Evolutionary conservation across 306 rosid genomes (phyloP).

Genomic region (Parietaria judaica): DNA sequence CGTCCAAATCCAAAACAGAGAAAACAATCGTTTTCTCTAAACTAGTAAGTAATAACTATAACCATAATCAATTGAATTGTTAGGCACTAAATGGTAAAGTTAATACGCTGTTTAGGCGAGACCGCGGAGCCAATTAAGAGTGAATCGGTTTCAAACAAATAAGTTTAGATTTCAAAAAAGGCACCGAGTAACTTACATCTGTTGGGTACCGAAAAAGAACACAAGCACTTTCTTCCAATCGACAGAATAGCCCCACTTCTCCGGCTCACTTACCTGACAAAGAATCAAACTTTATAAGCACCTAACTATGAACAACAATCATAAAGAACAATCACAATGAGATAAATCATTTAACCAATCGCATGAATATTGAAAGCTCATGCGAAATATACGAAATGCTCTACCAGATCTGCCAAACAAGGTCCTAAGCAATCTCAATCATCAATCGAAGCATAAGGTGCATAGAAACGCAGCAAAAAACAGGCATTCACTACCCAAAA

Average conservation of each 20-base stretch:
- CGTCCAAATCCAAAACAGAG: background rate
- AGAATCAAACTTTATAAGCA: conserved; percentile 25
- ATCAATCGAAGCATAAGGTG: conserved; percentile 13
- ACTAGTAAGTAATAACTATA: background rate
- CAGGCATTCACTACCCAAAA: conserved; percentile 22
- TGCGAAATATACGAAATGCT: conserved; percentile 1
- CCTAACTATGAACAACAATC: too few species aligned
- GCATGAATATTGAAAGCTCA: background rate
- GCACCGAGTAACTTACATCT: conserved; percentile 57
- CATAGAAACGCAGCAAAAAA: conserved; percentile 5
- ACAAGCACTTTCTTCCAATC: conserved; percentile 97
- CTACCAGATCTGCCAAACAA: conserved; percentile 27
- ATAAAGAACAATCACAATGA: too few species aligned
- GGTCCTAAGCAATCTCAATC: conserved; percentile 2
- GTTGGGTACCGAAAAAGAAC: conserved; percentile 88
- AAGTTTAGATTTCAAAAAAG: too few species aligned
- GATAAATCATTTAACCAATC: too few species aligned
- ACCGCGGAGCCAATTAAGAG: too few species aligned
- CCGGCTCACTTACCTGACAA: conserved; percentile 90
- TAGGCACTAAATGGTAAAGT: conserved; percentile 1
- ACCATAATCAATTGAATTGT: background rate
- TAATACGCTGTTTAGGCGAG: too few species aligned
- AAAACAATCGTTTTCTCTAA: background rate
- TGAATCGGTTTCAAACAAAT: too few species aligned
- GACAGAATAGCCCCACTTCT: conserved; percentile 80